Percentiles rank a stretch among this genome's conserved stretches.
Conservation (phyloP, 345 rosid species). For the Aquilaria malaccensis region DNA sequence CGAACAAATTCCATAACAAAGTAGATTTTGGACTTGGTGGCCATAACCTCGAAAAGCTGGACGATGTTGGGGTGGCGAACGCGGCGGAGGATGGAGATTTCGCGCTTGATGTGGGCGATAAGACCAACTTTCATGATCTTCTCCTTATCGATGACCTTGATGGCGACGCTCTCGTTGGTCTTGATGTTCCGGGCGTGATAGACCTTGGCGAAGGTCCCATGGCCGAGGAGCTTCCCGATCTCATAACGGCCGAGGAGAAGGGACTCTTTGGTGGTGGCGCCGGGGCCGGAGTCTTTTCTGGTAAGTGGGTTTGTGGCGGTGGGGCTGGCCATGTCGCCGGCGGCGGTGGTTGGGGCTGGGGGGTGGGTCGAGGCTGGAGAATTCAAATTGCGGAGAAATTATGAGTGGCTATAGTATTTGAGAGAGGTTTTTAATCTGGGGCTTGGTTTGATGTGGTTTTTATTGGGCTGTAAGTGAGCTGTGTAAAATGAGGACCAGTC, state of each 20-base stretch:
- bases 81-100: constrained; percentile 83
- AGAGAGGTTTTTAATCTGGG: too few species aligned
- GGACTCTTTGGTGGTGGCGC: constrained; percentile 13
- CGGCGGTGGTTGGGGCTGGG: too few species aligned
- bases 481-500: too few species aligned
- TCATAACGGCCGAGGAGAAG: constrained; percentile 69
- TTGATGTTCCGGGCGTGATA: constrained; percentile 63
- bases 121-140: constrained; percentile 55
- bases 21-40: constrained; percentile 74
- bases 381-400: too few species aligned
- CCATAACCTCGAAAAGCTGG: constrained; percentile 78
- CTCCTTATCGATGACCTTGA: constrained; percentile 79
- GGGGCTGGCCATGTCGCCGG: too few species aligned
- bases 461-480: too few species aligned
- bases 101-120: constrained; percentile 68
- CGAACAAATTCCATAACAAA: constrained; percentile 82
- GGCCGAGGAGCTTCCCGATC: constrained; percentile 72
- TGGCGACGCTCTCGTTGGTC: constrained; percentile 48
- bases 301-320: too few species aligned
- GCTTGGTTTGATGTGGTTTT: too few species aligned
- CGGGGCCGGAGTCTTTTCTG: too few species aligned
- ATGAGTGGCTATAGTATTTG: too few species aligned
- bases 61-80: constrained; percentile 84
- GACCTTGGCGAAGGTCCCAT: constrained; percentile 88
- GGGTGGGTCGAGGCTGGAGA: too few species aligned